Percentiles rank a stretch among this genome's conserved stretches.
Conservation (phyloP, 1,284 basidiomycete genomes). For the Microbotryum silenes-acaulis region DNA sequence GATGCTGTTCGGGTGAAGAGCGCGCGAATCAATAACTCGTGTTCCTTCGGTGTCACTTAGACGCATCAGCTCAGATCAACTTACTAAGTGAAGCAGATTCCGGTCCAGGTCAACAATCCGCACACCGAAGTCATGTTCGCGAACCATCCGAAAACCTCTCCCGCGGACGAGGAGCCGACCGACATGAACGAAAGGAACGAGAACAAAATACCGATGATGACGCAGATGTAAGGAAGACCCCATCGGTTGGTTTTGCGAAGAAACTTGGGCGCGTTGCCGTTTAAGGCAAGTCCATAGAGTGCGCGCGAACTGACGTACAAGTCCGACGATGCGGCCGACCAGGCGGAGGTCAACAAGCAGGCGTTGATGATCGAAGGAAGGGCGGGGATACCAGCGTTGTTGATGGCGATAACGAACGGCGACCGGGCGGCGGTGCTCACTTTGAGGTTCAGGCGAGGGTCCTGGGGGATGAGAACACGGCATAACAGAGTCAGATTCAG, state of each 20-base stretch:
- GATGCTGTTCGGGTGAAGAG: conserved; percentile 36
- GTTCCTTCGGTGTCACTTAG: conserved; percentile 35
- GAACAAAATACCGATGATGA: conserved; percentile 62
- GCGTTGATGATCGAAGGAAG: conserved; percentile 43
- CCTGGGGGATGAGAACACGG: conserved; percentile 44
- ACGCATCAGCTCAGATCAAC: neutral
- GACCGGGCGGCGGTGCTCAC: conserved; percentile 31
- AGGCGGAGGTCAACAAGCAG: conserved; percentile 47
- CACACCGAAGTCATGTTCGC: conserved; percentile 11
- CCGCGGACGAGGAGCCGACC: conserved; percentile 13
- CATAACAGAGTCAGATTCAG: no score
- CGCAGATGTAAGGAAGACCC: conserved; percentile 67
- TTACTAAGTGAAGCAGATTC: conserved; percentile 46
- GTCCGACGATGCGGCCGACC: conserved; percentile 51
- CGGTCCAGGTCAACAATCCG: conserved; percentile 51
- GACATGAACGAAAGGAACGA: conserved; percentile 61
- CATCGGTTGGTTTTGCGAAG: conserved; percentile 59
- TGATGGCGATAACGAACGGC: conserved; percentile 35
- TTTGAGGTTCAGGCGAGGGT: conserved; percentile 51
- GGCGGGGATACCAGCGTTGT: conserved; percentile 33
- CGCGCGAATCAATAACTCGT: conserved; percentile 48
- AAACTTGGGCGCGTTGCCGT: conserved; percentile 46
- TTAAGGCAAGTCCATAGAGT: conserved; percentile 48
- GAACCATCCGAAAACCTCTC: conserved; percentile 23
- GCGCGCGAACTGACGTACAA: conserved; percentile 51